Evolutionary conservation across 306 rosid genomes (phyloP).

Genomic region (Dryas alaskensis): DNA sequence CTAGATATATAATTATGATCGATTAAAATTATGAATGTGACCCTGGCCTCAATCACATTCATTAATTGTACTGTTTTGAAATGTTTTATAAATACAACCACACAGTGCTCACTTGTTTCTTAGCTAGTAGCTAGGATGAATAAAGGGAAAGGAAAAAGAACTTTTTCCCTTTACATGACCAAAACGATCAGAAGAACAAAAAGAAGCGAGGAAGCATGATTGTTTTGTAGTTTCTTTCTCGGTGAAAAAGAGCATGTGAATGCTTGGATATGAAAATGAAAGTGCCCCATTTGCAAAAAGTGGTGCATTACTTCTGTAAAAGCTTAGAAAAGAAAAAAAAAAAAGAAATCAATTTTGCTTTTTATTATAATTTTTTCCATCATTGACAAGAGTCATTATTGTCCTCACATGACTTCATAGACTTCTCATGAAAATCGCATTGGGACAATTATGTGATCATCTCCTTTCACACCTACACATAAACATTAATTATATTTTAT

Average conservation of each 20-base stretch:
- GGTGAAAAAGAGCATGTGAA: conserved; percentile 81
- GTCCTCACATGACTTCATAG: conserved; percentile 80
- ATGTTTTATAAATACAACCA: too few species aligned
- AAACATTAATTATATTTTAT: conserved; percentile 22
- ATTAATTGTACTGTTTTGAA: too few species aligned
- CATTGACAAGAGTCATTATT: conserved; percentile 75
- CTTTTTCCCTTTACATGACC: conserved; percentile 11
- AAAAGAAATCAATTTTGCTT: conserved; percentile 12
- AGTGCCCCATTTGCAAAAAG: conserved; percentile 43
- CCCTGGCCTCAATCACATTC: too few species aligned
- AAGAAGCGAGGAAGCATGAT: conserved; percentile 36
- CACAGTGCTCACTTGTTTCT: too few species aligned
- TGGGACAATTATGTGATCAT: conserved; percentile 76
- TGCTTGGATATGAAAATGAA: conserved; percentile 46
- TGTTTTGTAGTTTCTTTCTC: conserved; percentile 47
- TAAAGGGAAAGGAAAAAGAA: conserved; percentile 10
- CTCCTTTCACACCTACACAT: conserved; percentile 46
- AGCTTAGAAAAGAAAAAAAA: not conserved
- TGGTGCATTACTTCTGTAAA: conserved; percentile 21
- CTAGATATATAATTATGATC: too few species aligned
- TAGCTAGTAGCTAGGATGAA: not conserved
- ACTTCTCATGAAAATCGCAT: conserved; percentile 72
- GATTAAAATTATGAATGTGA: too few species aligned
- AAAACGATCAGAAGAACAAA: conserved; percentile 31
- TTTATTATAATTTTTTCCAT: conserved; percentile 39